Evolutionary conservation across 202 grass and related monocot genomes (phyloP), one percentile per base, ranked within the genome.

Genomic region (Carex arenaria): DNA sequence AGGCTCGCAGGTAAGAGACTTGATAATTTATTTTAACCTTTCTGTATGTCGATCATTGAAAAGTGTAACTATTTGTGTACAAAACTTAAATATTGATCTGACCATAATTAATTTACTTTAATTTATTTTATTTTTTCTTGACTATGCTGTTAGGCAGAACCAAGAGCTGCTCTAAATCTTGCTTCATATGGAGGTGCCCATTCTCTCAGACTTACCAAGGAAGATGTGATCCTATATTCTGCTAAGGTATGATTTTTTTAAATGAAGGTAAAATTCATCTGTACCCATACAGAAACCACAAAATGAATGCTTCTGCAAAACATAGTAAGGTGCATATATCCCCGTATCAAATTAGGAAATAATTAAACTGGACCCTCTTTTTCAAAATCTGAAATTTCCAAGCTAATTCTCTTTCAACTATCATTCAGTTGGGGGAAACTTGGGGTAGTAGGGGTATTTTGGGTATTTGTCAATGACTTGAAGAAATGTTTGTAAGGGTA

Each of bases 131-230:
- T 22, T 83, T 17, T 92, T 15, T 71, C 56, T 93, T 61, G 32
- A 87, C 66, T 83, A 79, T 90, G 45, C 20, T 90, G 60, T 85
- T 90, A 98, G 96, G 96, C 88, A 89, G 96, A 98, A 82, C 91
- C 93, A 88, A 88, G 96, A 82, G 93, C 96, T 26, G 93, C 96
- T 84, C 56, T 98, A 83, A 98, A 98, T 90, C 93, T 98, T 62
- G 96, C 96, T 85, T 98, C 96, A 53, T 98, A 90, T 89, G 96
- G 96, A 38, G 90, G 93, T 69, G 93, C 90, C 66, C 96, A 98
- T 84, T 89, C 91, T 79, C 90, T 98, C 89, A 95, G 93, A 87
- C 72, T 98, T 76, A 79, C 85, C 68, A 93, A 98, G 84, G 96
- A 98, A 71, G 96, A 98, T 22, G 71, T 93, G 72, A 87, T 98